Percentiles rank a stretch among this genome's conserved stretches.
Evolutionary conservation across 2,329 filamentous ascomycete genomes (phyloP).

Genomic region (Verticillium nonalfalfae): DNA sequence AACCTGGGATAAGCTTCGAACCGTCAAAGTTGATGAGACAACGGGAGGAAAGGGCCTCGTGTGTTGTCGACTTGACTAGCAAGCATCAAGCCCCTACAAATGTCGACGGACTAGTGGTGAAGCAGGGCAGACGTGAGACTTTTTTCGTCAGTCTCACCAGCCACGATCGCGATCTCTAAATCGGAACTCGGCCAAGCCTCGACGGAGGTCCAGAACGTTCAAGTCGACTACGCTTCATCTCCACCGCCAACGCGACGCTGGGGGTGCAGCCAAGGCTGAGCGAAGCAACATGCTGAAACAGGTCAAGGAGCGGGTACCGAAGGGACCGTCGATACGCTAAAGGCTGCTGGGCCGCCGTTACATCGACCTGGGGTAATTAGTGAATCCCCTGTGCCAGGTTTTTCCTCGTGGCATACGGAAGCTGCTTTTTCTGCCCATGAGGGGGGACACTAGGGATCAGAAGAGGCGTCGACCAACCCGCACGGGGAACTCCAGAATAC

Average conservation of each 20-base stretch:
- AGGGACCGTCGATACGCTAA: neutral
- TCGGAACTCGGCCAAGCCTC: neutral
- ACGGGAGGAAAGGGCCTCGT: neutral
- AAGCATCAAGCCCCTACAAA: neutral
- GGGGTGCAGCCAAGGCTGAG: neutral
- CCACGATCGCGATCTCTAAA: neutral
- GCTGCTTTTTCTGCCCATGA: neutral
- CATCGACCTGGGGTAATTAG: neutral
- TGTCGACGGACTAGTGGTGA: neutral
- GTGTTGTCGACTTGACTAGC: neutral
- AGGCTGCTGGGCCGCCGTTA: neutral
- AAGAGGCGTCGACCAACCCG: neutral
- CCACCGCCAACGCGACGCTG: neutral
- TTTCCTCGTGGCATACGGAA: neutral
- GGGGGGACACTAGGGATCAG: neutral
- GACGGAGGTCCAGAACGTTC: neutral
- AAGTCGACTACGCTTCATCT: neutral
- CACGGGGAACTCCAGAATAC: neutral
- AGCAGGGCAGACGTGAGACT: neutral
- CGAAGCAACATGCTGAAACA: neutral
- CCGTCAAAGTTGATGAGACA: neutral
- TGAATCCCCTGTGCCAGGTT: neutral
- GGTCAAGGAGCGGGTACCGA: neutral
- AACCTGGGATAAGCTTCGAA: neutral
- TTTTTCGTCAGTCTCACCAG: neutral